Percentiles rank a stretch among this genome's conserved stretches.
These are phyloP conservation scores for Penicillium daleae DNA, from an alignment of 495 filamentous ascomycete genomes.

Conservation along the genomic window DNA sequence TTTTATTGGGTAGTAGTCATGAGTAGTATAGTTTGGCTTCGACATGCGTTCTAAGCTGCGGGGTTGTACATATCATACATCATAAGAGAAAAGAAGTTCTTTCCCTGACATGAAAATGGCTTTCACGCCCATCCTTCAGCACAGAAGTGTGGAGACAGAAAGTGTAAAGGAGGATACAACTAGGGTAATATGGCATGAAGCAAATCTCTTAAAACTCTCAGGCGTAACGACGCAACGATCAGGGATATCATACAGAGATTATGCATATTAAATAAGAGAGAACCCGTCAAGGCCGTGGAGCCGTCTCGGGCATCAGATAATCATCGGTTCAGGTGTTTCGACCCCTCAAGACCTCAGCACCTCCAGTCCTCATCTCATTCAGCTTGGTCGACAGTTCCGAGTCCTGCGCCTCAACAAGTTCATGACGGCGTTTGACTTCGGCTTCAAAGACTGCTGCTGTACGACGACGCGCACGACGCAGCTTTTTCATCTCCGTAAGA, in stretches of 20 bases:
- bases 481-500: constrained; percentile 63
- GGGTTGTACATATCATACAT: constrained; percentile 26
- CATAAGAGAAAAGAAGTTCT: constrained; percentile 4
- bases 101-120: background rate
- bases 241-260: constrained; percentile 10
- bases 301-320: background rate
- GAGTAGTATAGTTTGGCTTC: constrained; percentile 15
- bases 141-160: background rate
- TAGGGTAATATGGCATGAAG: constrained; percentile 12
- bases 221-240: background rate
- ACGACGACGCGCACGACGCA: constrained; percentile 66
- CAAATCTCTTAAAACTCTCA: background rate
- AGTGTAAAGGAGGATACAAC: background rate
- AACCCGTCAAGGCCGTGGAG: background rate
- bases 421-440: constrained; percentile 60
- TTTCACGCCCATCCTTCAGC: background rate
- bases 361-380: constrained; percentile 48
- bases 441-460: constrained; percentile 69
- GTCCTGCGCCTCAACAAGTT: constrained; percentile 41
- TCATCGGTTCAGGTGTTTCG: constrained; percentile 32
- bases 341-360: constrained; percentile 46
- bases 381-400: constrained; percentile 44
- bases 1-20: constrained; percentile 24
- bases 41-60: constrained; percentile 8
- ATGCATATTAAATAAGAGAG: constrained; percentile 15